phyloP scores from a whole-genome alignment of 108 stramenopile genomes.

The Cyclostephanos tholiformis region DNA sequence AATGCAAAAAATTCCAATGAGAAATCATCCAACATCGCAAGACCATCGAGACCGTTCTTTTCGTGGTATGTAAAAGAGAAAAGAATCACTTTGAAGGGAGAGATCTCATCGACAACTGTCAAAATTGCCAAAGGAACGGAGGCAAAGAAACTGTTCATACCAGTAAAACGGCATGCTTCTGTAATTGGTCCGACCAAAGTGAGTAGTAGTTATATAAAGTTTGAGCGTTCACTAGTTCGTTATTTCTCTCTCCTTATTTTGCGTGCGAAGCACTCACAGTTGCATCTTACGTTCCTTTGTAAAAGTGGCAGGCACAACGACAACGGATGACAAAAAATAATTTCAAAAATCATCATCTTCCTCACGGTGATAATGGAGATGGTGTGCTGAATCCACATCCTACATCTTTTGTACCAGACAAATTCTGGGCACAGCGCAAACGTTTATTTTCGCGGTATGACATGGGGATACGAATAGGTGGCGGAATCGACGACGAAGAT shows the following conservation, averaged over 20 bases:
- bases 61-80: not conserved
- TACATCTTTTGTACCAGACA: conserved; percentile 68
- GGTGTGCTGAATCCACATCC: conserved; percentile 75
- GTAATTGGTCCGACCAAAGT: conserved; percentile 41
- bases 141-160: conserved; percentile 36
- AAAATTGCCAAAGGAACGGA: conserved; percentile 5
- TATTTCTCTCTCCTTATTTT: no score
- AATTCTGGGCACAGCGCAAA: conserved; percentile 83
- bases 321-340: not conserved
- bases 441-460: conserved; percentile 80
- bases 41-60: conserved; percentile 4
- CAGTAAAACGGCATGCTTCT: conserved; percentile 32
- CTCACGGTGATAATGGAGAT: conserved; percentile 60
- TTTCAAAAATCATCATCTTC: conserved; percentile 16
- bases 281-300: not conserved
- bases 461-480: conserved; percentile 76
- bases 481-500: conserved; percentile 32
- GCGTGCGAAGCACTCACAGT: not conserved
- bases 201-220: not conserved
- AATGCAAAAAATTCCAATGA: not conserved
- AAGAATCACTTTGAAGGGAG: not conserved
- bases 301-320: not conserved
- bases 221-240: not conserved
- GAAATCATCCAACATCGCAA: conserved; percentile 6
- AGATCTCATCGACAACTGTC: conserved; percentile 7